Conservation (phyloP, 306 rosid species). For the Senna tora region DNA sequence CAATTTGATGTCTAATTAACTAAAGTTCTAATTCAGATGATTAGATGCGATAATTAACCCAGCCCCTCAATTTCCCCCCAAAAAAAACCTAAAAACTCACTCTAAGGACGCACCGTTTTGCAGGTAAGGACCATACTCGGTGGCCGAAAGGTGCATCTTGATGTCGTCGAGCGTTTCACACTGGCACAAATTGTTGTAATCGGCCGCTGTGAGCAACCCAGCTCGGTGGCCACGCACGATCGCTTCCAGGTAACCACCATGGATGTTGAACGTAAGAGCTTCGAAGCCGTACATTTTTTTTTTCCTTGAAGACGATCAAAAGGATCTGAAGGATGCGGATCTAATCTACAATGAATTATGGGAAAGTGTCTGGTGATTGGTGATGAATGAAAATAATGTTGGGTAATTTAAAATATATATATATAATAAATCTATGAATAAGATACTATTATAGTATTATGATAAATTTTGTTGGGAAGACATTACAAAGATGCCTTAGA, state of each 20-base stretch:
- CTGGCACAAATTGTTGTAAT: constrained; percentile 95
- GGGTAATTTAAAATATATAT: neutral
- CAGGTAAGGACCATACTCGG: constrained; percentile 93
- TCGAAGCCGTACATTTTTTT: constrained; percentile 90
- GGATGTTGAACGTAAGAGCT: constrained; percentile 90
- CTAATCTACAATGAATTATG: neutral
- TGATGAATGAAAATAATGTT: neutral
- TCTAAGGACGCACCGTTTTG: constrained; percentile 76
- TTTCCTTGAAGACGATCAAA: constrained; percentile 8
- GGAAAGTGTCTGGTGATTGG: neutral
- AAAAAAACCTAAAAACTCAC: neutral
- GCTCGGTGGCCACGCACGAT: constrained; percentile 95
- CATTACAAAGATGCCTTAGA: too few species aligned
- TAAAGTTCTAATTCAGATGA: neutral
- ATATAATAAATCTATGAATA: too few species aligned
- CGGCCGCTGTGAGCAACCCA: constrained; percentile 82
- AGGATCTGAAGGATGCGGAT: neutral
- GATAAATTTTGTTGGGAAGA: too few species aligned
- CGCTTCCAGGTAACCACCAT: constrained; percentile 96
- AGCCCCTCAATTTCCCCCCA: neutral
- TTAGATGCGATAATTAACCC: neutral
- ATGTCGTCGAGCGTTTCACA: constrained; percentile 96
- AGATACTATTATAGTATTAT: too few species aligned
- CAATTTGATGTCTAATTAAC: neutral
- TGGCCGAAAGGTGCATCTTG: constrained; percentile 99